phyloP scores from a whole-genome alignment of 1,139 yeast species.

The Suhomyces anneliseae region DNA sequence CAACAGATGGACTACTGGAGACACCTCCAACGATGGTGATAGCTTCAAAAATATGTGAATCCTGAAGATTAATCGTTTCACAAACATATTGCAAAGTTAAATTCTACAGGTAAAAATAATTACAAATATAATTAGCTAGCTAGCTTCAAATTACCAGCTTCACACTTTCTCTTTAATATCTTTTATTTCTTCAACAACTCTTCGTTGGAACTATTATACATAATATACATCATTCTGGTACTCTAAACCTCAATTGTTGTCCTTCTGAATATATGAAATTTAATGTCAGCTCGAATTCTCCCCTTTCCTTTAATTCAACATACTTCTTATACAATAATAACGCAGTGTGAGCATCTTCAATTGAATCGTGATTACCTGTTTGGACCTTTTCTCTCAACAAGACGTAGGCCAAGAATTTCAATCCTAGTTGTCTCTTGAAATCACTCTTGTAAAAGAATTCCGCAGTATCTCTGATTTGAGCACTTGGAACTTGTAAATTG shows the following conservation, averaged over 20 bases:
- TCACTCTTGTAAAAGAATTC: slow-evolving; percentile 72
- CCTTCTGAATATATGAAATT: slow-evolving; percentile 79
- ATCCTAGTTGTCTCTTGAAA: slow-evolving; percentile 74
- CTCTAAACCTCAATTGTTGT: slow-evolving; percentile 42
- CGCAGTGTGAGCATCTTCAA: slow-evolving; percentile 93
- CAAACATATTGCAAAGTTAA: no score
- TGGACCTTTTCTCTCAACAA: slow-evolving; percentile 77
- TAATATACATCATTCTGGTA: slow-evolving; percentile 28
- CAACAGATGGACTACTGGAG: no score
- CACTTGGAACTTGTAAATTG: slow-evolving; percentile 80
- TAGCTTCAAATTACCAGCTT: no score
- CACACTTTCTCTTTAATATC: no score
- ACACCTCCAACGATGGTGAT: no score
- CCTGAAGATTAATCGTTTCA: no score
- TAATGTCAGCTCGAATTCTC: slow-evolving; percentile 61
- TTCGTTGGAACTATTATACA: slow-evolving; percentile 3
- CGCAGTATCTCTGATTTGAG: slow-evolving; percentile 88
- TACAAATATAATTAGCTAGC: no score
- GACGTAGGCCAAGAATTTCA: slow-evolving; percentile 84
- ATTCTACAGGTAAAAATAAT: no score
- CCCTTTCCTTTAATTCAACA: slow-evolving; percentile 55
- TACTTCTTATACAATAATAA: slow-evolving; percentile 73
- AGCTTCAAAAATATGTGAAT: no score
- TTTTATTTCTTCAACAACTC: no score
- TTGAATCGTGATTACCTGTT: slow-evolving; percentile 92